Conservation (phyloP, 495 filamentous ascomycete species). For the Venustampulla echinocandica region DNA sequence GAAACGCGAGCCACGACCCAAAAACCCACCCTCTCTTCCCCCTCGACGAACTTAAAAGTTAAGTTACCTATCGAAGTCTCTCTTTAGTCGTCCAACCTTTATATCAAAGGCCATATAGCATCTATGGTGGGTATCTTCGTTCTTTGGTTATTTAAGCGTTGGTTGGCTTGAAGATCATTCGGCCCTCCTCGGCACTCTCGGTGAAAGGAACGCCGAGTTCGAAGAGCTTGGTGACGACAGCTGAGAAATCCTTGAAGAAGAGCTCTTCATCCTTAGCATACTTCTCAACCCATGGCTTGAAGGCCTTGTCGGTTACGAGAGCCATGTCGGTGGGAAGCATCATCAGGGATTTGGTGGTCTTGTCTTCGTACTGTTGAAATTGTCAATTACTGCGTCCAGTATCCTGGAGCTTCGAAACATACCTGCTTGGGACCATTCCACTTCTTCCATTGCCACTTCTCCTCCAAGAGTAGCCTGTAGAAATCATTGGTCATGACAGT, state of each 20-base stretch:
- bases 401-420: constrained; percentile 2
- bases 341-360: constrained; percentile 79
- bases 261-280: constrained; percentile 86
- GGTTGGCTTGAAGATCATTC: constrained; percentile 68
- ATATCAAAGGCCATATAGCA: not conserved
- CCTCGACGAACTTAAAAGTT: not conserved
- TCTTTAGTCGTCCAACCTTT: not conserved
- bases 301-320: constrained; percentile 78
- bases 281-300: constrained; percentile 74
- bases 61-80: constrained; percentile 2
- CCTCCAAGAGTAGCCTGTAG: constrained; percentile 74
- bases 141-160: constrained; percentile 23
- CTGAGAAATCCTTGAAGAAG: constrained; percentile 90
- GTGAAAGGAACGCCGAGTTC: constrained; percentile 92
- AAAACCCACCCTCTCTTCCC: not conserved
- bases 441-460: constrained; percentile 90
- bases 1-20: too few species aligned
- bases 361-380: constrained; percentile 66
- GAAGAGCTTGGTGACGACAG: constrained; percentile 71
- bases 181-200: constrained; percentile 51
- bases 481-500: constrained; percentile 93
- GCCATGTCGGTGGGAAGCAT: constrained; percentile 94
- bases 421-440: constrained; percentile 77
- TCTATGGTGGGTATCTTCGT: too few species aligned
- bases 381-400: constrained; percentile 1